These are phyloP conservation scores for Podila epigama DNA, from an alignment of 192 early-diverging fungal genomes.

Conservation along the genomic window DNA sequence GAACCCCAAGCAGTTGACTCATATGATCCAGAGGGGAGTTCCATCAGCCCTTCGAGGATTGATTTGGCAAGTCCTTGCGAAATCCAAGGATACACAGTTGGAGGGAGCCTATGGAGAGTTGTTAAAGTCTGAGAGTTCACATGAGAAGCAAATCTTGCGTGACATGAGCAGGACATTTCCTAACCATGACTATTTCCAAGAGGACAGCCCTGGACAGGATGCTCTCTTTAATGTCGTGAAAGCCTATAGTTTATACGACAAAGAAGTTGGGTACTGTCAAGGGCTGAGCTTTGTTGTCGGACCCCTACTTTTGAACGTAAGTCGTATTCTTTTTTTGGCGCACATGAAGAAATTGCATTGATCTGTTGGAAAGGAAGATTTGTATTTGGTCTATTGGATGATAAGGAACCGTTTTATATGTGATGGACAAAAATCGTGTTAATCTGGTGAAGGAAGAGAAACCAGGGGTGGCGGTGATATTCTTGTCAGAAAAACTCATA, in stretches of 20 bases:
- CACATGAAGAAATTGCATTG: too few species aligned
- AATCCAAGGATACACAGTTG: constrained; percentile 79
- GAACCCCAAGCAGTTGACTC: constrained; percentile 79
- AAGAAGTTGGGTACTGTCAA: constrained; percentile 97
- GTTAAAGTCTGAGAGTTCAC: constrained; percentile 65
- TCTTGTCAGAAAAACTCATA: too few species aligned
- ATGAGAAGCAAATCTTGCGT: constrained; percentile 91
- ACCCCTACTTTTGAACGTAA: constrained; percentile 90
- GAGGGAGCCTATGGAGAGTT: constrained; percentile 80
- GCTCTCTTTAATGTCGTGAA: constrained; percentile 91
- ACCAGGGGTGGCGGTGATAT: too few species aligned
- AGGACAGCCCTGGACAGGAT: constrained; percentile 89
- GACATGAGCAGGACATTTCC: constrained; percentile 96
- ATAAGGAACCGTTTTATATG: too few species aligned
- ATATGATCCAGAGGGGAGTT: constrained; percentile 86
- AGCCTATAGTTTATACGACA: constrained; percentile 91
- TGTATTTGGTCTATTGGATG: too few species aligned
- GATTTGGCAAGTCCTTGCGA: constrained; percentile 92
- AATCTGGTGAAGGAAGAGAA: too few species aligned
- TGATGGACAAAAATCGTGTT: too few species aligned
- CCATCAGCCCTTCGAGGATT: constrained; percentile 90
- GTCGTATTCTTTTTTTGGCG: constrained; percentile 3
- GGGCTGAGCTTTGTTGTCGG: constrained; percentile 95
- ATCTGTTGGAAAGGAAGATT: too few species aligned
- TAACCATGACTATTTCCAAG: constrained; percentile 84